These are phyloP conservation scores for Exsudoporus frostii DNA, from an alignment of 768 basidiomycete species.

Conservation along the genomic window DNA sequence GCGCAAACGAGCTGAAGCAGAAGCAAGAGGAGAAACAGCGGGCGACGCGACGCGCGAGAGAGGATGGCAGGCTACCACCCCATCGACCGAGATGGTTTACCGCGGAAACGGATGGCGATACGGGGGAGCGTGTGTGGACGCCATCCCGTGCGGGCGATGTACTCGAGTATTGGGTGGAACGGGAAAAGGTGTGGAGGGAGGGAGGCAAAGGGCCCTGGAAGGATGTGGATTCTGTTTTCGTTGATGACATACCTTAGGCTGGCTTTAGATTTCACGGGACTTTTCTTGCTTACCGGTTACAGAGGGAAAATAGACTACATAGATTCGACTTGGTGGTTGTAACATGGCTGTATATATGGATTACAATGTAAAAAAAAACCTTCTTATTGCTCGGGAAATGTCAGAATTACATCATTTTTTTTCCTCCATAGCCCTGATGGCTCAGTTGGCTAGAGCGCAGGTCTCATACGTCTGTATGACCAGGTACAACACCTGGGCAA, in stretches of 20 bases:
- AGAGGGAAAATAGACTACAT: conserved; percentile 1
- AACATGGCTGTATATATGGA: too few relatives aligned
- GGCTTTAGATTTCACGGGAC: background rate
- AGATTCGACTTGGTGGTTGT: background rate
- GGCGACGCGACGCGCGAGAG: conserved; percentile 65
- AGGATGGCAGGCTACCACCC: conserved; percentile 65
- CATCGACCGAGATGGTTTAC: conserved; percentile 89
- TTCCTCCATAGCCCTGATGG: conserved; percentile 40
- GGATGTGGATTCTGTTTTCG: conserved; percentile 79
- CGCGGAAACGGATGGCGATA: conserved; percentile 81
- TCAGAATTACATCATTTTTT: too few relatives aligned
- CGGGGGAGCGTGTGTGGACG: conserved; percentile 84
- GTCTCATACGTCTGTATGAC: conserved; percentile 46
- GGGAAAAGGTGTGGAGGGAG: conserved; percentile 58
- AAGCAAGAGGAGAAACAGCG: conserved; percentile 81
- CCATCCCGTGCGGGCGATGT: conserved; percentile 52
- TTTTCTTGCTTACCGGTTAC: background rate
- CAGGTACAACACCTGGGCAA: conserved; percentile 29
- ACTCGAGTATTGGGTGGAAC: conserved; percentile 82
- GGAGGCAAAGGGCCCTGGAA: conserved; percentile 46
- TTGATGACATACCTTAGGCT: conserved; percentile 47
- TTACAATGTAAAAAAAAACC: too few relatives aligned
- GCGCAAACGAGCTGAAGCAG: conserved; percentile 76
- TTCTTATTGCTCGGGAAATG: too few relatives aligned
- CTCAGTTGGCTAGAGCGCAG: conserved; percentile 56